Evolutionary conservation across 306 rosid genomes (phyloP).

Genomic region (Acmispon strigosus): DNA sequence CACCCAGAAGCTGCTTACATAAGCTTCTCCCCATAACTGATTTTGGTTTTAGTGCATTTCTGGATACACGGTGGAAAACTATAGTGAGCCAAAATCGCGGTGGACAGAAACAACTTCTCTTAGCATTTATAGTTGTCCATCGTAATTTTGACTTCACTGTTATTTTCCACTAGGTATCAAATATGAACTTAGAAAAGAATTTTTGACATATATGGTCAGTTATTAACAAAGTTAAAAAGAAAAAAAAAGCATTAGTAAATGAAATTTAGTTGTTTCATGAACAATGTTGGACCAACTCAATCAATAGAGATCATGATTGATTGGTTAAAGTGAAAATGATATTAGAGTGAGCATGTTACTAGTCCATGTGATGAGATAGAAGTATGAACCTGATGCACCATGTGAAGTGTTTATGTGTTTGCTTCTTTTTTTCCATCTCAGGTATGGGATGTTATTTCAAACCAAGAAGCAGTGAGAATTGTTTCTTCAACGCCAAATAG

Average conservation of each 20-base stretch:
- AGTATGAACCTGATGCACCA: not conserved
- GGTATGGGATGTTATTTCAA: conserved; percentile 79
- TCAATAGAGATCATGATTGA: not conserved
- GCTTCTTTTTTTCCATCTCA: not conserved
- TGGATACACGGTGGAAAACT: too few relatives aligned
- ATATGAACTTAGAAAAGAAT: too few relatives aligned
- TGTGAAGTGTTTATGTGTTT: not conserved
- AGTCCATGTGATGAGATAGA: not conserved
- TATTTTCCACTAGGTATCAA: too few relatives aligned
- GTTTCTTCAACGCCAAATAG: conserved; percentile 37
- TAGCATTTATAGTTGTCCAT: too few relatives aligned
- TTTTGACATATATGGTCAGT: not conserved
- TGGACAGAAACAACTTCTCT: too few relatives aligned
- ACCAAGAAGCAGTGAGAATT: conserved; percentile 60
- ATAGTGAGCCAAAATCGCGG: too few relatives aligned
- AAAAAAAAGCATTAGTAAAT: not conserved
- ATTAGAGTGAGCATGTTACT: not conserved
- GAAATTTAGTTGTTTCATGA: not conserved
- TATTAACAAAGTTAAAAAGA: not conserved
- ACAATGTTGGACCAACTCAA: not conserved
- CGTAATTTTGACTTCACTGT: too few relatives aligned
- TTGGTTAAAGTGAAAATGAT: not conserved
- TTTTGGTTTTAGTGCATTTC: too few relatives aligned
- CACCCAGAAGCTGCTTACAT: too few relatives aligned
- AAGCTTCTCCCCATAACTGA: too few relatives aligned